Conservation (phyloP, 371 early-diverging fungal genomes). For the Saksenaea vasiformis region DNA sequence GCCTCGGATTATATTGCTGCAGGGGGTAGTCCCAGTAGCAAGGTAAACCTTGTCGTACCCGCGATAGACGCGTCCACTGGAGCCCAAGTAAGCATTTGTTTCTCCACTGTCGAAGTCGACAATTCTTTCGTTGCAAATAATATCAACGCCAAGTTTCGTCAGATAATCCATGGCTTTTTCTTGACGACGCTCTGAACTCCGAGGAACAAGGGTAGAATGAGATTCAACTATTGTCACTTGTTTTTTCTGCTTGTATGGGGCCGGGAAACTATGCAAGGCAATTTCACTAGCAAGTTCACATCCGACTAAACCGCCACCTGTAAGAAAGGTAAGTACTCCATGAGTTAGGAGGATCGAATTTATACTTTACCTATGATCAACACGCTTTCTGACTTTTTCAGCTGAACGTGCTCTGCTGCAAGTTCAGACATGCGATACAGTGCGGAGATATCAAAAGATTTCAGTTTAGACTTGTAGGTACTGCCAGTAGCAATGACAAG, state of each 20-base stretch:
- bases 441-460: constrained; percentile 38
- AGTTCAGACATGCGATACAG: constrained; percentile 33
- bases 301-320: constrained; percentile 66
- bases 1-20: constrained; percentile 19
- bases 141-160: constrained; percentile 52
- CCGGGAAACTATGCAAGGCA: constrained; percentile 36
- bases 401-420: constrained; percentile 43
- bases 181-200: constrained; percentile 40
- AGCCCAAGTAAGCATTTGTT: constrained; percentile 27
- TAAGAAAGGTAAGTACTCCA: not conserved
- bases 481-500: constrained; percentile 71
- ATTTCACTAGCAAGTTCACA: constrained; percentile 67
- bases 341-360: not conserved
- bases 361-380: constrained; percentile 45
- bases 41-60: constrained; percentile 40
- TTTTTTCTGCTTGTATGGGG: constrained; percentile 34
- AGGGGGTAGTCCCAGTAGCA: constrained; percentile 41
- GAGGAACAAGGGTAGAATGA: constrained; percentile 29
- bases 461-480: constrained; percentile 50
- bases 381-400: constrained; percentile 55
- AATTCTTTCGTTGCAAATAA: constrained; percentile 61
- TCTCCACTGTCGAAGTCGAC: constrained; percentile 40
- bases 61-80: constrained; percentile 29
- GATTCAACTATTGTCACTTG: constrained; percentile 56
- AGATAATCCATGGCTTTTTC: constrained; percentile 50